Conservation (phyloP, 1,284 basidiomycete species). For the Cryptococcus jaspeensis region DNA sequence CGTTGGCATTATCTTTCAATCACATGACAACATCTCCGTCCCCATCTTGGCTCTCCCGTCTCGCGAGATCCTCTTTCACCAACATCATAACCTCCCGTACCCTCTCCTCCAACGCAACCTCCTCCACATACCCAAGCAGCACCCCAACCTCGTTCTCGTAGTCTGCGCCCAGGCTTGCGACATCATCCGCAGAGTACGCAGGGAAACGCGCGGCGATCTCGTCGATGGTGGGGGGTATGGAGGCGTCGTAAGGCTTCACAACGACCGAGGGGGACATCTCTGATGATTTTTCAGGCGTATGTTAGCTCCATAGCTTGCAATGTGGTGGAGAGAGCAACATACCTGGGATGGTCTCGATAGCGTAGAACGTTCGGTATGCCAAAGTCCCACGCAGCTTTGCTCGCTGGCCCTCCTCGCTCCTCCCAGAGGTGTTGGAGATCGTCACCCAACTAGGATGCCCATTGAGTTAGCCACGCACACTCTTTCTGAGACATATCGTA, state of each 20-base stretch:
- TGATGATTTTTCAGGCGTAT: background rate
- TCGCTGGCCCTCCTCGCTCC: constrained; percentile 45
- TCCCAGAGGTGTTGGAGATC: constrained; percentile 40
- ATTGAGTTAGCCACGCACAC: background rate
- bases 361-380: constrained; percentile 35
- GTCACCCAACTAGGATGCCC: constrained; percentile 35
- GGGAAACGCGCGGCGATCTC: constrained; percentile 48
- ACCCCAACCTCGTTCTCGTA: constrained; percentile 41
- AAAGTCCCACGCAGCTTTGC: constrained; percentile 27
- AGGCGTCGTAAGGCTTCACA: constrained; percentile 36
- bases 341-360: constrained; percentile 25
- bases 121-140: constrained; percentile 30
- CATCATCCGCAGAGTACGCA: constrained; percentile 26
- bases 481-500: background rate
- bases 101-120: constrained; percentile 33
- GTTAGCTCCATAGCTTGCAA: background rate
- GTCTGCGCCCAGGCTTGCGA: constrained; percentile 43
- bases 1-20: background rate
- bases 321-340: background rate
- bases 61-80: constrained; percentile 28
- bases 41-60: background rate
- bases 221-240: constrained; percentile 28
- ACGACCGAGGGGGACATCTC: constrained; percentile 32
- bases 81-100: constrained; percentile 35
- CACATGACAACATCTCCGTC: constrained; percentile 14